Evolutionary conservation across 1,139 yeast species (phyloP).

Genomic region (Candida sojae): DNA sequence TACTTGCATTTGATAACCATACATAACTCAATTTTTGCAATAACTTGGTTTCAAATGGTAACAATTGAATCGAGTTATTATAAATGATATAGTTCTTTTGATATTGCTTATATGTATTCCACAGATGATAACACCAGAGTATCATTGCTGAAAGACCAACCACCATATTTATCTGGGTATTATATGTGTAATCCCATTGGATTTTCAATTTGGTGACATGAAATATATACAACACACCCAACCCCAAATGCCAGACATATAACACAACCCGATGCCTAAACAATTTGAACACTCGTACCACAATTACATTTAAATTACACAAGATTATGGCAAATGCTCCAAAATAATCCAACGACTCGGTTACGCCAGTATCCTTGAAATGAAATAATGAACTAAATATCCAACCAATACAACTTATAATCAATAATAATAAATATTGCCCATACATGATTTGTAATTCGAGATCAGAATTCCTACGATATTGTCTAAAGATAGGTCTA

Average conservation of each 20-base stretch:
- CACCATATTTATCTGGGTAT: constrained; percentile 33
- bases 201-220: constrained; percentile 31
- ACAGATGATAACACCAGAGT: constrained; percentile 40
- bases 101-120: constrained; percentile 21
- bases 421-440: constrained; percentile 33
- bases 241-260: constrained; percentile 12
- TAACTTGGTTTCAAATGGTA: constrained; percentile 44
- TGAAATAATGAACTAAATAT: constrained; percentile 41
- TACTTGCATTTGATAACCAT: constrained; percentile 24
- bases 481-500: constrained; percentile 28
- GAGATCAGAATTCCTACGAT: constrained; percentile 15
- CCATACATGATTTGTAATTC: constrained; percentile 26
- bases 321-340: constrained; percentile 47
- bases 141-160: constrained; percentile 33
- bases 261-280: constrained; percentile 18
- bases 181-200: constrained; percentile 46
- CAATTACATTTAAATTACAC: constrained; percentile 38
- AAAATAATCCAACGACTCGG: constrained; percentile 46
- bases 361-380: constrained; percentile 36
- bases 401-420: constrained; percentile 42
- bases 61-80: constrained; percentile 38
- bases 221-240: constrained; percentile 21
- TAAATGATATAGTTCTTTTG: constrained; percentile 24
- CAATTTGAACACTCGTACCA: constrained; percentile 32
- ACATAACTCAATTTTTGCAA: constrained; percentile 32